Evolutionary conservation across 176 grass and related monocot genomes (phyloP).

Genomic region (Hyparrhenia diplandra): DNA sequence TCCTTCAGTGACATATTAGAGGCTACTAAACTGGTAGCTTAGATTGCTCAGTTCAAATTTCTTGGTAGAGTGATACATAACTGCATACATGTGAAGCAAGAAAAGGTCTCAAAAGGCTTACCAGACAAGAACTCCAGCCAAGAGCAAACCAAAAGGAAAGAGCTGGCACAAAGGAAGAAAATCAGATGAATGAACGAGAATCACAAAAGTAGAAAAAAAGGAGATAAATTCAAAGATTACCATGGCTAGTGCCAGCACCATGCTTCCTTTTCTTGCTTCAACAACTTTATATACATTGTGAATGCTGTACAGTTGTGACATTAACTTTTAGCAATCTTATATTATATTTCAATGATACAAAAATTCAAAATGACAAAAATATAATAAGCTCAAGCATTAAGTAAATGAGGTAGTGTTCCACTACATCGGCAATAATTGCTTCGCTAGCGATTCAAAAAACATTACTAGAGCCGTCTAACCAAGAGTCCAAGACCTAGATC

Average conservation of each 20-base stretch:
- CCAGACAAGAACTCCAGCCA: conserved; percentile 90
- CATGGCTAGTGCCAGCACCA: conserved; percentile 89
- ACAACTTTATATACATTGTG: conserved; percentile 92
- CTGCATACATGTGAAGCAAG: not conserved
- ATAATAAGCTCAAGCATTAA: not conserved
- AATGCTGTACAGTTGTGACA: conserved; percentile 50
- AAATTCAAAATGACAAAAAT: not conserved
- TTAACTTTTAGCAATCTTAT: conserved; percentile 1
- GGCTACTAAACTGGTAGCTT: not conserved
- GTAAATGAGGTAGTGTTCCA: not conserved
- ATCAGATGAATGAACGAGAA: conserved; percentile 12
- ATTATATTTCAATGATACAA: not conserved
- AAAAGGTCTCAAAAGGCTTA: conserved; percentile 36
- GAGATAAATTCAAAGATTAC: conserved; percentile 35
- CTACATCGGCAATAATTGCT: not conserved
- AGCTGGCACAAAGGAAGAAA: conserved; percentile 50
- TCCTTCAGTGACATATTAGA: conserved; percentile 7
- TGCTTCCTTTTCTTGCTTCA: conserved; percentile 82
- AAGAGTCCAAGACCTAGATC: not conserved
- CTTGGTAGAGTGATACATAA: not conserved
- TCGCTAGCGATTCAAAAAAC: not conserved
- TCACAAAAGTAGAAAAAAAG: not conserved
- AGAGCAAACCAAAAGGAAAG: conserved; percentile 73
- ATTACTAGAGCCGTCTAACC: not conserved
- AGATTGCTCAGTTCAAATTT: not conserved